Evolutionary conservation across 2,329 filamentous ascomycete genomes (phyloP).

Genomic region (Colletotrichum sp.): DNA sequence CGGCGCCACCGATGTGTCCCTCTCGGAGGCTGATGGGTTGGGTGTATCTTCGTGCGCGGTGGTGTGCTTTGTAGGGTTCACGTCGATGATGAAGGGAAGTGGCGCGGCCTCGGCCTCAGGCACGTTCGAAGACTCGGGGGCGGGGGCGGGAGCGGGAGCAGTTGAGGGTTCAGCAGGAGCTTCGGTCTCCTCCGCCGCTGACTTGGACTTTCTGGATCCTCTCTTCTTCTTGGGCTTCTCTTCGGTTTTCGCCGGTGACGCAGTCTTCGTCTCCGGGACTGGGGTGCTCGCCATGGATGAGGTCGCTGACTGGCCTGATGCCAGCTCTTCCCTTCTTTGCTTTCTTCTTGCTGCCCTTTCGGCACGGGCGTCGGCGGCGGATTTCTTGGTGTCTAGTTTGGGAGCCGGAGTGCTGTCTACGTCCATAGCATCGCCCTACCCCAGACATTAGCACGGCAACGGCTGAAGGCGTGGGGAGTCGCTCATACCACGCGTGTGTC

Average conservation of each 20-base stretch:
- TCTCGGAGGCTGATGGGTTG: not conserved
- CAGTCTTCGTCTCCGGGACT: conserved; percentile 3
- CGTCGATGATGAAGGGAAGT: conserved; percentile 6
- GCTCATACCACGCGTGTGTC: conserved; percentile 7
- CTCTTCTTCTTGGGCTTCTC: conserved; percentile 12
- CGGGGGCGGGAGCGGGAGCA: not conserved
- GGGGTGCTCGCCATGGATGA: conserved; percentile 13
- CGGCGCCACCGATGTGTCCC: conserved; percentile 5
- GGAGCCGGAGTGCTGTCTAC: conserved; percentile 10
- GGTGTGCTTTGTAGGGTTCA: not conserved
- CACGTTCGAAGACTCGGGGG: not conserved
- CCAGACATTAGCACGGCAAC: not conserved
- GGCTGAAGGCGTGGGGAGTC: not conserved
- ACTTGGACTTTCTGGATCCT: not conserved
- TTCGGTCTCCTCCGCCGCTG: conserved; percentile 9
- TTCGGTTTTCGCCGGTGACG: conserved; percentile 13
- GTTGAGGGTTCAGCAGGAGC: not conserved
- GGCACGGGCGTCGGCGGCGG: conserved; percentile 8
- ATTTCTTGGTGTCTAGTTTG: not conserved
- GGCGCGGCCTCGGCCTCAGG: not conserved
- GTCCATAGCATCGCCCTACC: conserved; percentile 14
- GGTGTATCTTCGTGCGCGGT: not conserved
- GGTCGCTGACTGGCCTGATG: not conserved
- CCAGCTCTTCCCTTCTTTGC: conserved; percentile 8
- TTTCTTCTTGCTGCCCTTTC: conserved; percentile 16